phyloP scores from a whole-genome alignment of 2,329 filamentous ascomycete genomes.

The Fusarium brachygibbosum region DNA sequence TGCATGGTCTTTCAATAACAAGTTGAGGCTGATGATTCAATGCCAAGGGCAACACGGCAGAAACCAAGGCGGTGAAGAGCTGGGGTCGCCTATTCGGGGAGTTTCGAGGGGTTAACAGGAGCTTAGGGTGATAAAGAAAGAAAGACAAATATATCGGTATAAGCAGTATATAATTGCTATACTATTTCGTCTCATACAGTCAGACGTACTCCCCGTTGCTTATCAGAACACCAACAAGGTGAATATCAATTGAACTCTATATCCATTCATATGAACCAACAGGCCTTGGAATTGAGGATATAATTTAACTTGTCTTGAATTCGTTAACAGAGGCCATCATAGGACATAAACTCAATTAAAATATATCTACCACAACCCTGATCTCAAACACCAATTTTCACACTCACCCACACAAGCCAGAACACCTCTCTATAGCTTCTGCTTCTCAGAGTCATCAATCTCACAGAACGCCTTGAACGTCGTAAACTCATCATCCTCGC shows the following conservation, averaged over 20 bases:
- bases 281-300: too few relatives aligned
- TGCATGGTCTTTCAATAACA: constrained; percentile 22
- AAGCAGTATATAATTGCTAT: too few relatives aligned
- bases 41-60: constrained; percentile 32
- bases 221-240: too few relatives aligned
- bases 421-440: constrained; percentile 37
- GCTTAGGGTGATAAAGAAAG: too few relatives aligned
- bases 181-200: too few relatives aligned
- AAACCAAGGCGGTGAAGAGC: constrained; percentile 44
- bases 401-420: not conserved
- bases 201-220: too few relatives aligned
- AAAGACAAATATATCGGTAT: too few relatives aligned
- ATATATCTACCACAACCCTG: constrained; percentile 4
- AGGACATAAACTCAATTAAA: constrained; percentile 17
- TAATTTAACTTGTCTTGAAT: too few relatives aligned
- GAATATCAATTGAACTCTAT: too few relatives aligned
- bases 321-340: not conserved
- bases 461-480: constrained; percentile 97
- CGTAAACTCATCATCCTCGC: constrained; percentile 77
- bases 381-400: constrained; percentile 15
- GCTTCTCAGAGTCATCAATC: constrained; percentile 65
- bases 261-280: too few relatives aligned
- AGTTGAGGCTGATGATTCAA: constrained; percentile 32
- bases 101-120: too few relatives aligned
- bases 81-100: not conserved